phyloP scores from a whole-genome alignment of 768 basidiomycete species.

The Pilatotrama ljubarskyi region DNA sequence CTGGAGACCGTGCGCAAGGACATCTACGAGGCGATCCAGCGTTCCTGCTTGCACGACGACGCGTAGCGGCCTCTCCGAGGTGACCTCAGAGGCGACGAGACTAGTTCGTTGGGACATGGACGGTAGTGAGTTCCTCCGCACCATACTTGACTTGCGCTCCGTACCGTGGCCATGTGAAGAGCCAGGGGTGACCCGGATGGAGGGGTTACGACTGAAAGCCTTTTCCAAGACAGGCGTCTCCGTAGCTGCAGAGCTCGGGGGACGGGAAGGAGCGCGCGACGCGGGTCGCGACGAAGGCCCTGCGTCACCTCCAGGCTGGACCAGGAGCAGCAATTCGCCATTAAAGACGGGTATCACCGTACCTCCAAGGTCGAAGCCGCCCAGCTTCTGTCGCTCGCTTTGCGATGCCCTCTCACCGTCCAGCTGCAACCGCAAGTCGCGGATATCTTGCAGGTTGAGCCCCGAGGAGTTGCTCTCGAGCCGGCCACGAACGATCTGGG shows the following conservation, averaged over 20 bases:
- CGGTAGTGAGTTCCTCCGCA: constrained; percentile 78
- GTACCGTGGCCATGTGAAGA: constrained; percentile 54
- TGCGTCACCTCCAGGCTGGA: constrained; percentile 51
- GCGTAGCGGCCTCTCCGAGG: constrained; percentile 69
- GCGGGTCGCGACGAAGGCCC: constrained; percentile 50
- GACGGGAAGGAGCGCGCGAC: constrained; percentile 67
- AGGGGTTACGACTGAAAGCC: constrained; percentile 58
- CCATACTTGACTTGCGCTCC: constrained; percentile 76
- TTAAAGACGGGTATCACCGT: constrained; percentile 74
- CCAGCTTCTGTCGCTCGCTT: constrained; percentile 17
- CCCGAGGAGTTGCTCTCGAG: constrained; percentile 58
- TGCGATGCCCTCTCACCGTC: constrained; percentile 22
- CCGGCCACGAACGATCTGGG: constrained; percentile 62
- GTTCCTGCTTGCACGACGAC: constrained; percentile 81
- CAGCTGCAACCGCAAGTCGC: constrained; percentile 49
- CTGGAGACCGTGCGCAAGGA: constrained; percentile 75
- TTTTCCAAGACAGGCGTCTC: constrained; percentile 43
- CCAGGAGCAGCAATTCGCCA: constrained; percentile 71
- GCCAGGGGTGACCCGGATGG: constrained; percentile 76
- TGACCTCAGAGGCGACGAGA: constrained; percentile 59
- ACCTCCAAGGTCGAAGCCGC: constrained; percentile 49
- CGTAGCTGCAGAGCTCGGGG: constrained; percentile 57
- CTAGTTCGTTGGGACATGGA: constrained; percentile 64
- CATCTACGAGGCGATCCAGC: constrained; percentile 68
- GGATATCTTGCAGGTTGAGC: constrained; percentile 57